Conservation (phyloP, 306 rosid genomes). For the Begonia masoniana region DNA sequence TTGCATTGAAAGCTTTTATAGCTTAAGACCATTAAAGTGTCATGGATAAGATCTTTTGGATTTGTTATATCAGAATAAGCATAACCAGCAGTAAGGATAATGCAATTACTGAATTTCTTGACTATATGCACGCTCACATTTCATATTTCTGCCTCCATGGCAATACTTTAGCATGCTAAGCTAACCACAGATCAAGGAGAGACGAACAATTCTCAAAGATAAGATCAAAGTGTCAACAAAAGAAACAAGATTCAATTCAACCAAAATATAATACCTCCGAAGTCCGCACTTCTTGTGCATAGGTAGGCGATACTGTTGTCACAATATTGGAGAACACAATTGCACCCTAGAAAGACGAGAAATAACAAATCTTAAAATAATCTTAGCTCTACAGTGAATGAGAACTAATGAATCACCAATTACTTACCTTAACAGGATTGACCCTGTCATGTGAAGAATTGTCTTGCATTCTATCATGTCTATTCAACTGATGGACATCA, state of each 20-base stretch:
- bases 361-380: slow-evolving; percentile 6
- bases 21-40: neutral
- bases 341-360: slow-evolving; percentile 58
- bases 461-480: slow-evolving; percentile 94
- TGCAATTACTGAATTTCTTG: no score
- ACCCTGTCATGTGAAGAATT: slow-evolving; percentile 61
- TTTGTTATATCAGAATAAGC: no score
- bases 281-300: slow-evolving; percentile 89
- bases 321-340: slow-evolving; percentile 91
- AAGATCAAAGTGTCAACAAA: no score
- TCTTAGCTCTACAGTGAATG: neutral
- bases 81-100: no score
- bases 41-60: slow-evolving; percentile 12
- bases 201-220: no score
- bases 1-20: no score
- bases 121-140: no score
- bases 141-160: no score
- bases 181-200: no score
- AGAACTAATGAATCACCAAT: slow-evolving; percentile 8
- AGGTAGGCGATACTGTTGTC: slow-evolving; percentile 94
- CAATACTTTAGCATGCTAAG: no score
- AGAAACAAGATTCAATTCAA: neutral
- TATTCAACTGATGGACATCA: slow-evolving; percentile 46
- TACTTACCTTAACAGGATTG: slow-evolving; percentile 74
- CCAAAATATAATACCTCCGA: slow-evolving; percentile 52